Conservation (phyloP, 257 asterid species). For the Solanum sitiens region DNA sequence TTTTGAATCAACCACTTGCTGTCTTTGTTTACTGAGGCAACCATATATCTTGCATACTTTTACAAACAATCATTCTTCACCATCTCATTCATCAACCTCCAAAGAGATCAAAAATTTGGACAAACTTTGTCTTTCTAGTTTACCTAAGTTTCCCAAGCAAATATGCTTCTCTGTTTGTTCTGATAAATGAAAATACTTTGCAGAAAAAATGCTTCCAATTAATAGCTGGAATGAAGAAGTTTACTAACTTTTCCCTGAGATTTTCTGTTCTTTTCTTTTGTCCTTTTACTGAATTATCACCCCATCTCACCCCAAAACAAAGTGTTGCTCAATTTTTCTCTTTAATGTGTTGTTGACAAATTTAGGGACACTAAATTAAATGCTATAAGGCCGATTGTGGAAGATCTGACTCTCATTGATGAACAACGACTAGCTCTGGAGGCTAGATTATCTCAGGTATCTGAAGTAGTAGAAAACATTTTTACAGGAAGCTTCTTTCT, state of each 20-base stretch:
- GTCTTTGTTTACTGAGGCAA: neutral
- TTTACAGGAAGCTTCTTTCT: neutral
- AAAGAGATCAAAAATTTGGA: neutral
- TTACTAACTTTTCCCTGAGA: neutral
- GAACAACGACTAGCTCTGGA: slow-evolving; percentile 38
- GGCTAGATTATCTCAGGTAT: slow-evolving; percentile 51
- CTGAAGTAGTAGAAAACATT: neutral
- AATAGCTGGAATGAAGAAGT: neutral
- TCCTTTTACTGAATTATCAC: neutral
- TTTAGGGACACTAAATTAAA: slow-evolving; percentile 42
- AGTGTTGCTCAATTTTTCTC: neutral
- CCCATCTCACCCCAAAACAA: neutral
- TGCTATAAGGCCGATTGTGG: slow-evolving; percentile 35
- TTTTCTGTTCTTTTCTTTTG: neutral
- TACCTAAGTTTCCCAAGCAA: neutral
- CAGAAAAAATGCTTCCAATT: neutral
- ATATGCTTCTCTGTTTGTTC: neutral
- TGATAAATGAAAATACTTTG: neutral
- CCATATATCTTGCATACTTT: neutral
- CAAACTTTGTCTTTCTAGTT: neutral
- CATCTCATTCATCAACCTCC: neutral
- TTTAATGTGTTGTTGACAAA: neutral
- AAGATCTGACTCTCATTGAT: slow-evolving; percentile 42
- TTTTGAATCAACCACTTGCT: neutral
- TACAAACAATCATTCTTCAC: neutral